Percentiles rank a stretch among this genome's conserved stretches.
phyloP scores from a whole-genome alignment of 139 green algal species.

The Protoeuglena noctilucae region DNA sequence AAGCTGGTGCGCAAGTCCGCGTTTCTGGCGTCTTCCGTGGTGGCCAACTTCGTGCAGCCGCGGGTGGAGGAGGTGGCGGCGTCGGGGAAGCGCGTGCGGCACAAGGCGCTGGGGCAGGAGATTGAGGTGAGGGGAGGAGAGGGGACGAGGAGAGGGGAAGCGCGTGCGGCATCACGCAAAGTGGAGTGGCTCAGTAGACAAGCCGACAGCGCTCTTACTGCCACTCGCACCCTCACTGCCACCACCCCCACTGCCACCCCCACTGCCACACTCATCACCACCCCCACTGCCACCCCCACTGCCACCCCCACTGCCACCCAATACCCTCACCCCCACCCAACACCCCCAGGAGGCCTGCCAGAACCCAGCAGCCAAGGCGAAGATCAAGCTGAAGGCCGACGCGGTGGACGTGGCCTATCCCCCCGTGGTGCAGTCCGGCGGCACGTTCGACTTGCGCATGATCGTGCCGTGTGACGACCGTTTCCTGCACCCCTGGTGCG shows the following conservation, averaged over 20 bases:
- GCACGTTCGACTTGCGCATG: conserved; percentile 49
- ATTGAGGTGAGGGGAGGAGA: too few relatives aligned
- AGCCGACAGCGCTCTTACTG: too few relatives aligned
- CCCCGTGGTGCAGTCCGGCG: conserved; percentile 72
- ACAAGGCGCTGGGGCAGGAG: conserved; percentile 20
- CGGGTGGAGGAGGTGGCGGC: conserved; percentile 66
- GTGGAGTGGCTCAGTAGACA: too few relatives aligned
- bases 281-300: too few relatives aligned
- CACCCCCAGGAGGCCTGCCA: conserved; percentile 58
- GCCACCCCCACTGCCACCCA: too few relatives aligned
- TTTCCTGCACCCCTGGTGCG: conserved; percentile 9
- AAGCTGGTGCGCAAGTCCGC: conserved; percentile 76
- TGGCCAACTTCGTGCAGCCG: conserved; percentile 54
- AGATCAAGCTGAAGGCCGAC: conserved; percentile 58
- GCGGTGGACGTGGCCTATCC: conserved; percentile 87
- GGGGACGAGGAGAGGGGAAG: too few relatives aligned
- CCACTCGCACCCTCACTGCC: too few relatives aligned
- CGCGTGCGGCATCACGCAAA: too few relatives aligned
- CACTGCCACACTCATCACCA: too few relatives aligned
- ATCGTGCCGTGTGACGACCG: conserved; percentile 23
- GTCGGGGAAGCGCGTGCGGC: conserved; percentile 73
- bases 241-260: too few relatives aligned
- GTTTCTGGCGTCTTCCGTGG: conserved; percentile 40
- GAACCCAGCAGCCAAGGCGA: conserved; percentile 35
- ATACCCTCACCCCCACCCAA: too few relatives aligned